Conservation (phyloP, 208 protist genomes). For the Crithidia brevicula region DNA sequence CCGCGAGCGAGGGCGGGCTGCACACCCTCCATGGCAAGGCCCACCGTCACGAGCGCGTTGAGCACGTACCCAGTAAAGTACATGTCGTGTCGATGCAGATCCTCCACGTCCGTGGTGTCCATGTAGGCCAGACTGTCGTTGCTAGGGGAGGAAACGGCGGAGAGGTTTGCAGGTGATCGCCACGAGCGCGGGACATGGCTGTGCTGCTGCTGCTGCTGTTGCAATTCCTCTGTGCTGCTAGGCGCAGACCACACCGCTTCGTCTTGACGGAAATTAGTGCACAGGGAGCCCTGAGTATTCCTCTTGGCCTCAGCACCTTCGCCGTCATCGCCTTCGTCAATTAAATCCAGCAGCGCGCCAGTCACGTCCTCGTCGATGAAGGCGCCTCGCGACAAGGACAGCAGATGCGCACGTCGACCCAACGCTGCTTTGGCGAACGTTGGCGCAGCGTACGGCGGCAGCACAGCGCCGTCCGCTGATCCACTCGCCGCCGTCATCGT, state of each 20-base stretch:
- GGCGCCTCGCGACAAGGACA: background rate
- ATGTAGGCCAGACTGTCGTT: background rate
- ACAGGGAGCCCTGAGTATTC: no score
- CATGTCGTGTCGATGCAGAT: conserved; percentile 38
- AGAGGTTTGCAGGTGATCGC: background rate
- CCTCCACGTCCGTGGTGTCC: conserved; percentile 3
- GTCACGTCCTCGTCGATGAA: background rate
- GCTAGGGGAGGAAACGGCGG: background rate
- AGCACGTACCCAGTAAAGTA: conserved; percentile 46
- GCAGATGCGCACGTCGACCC: background rate
- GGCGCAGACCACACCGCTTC: no score
- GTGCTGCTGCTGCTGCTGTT: background rate
- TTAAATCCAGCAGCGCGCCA: background rate
- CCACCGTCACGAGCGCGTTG: conserved; percentile 54
- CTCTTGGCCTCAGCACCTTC: background rate
- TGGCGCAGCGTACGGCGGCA: background rate
- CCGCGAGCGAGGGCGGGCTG: conserved; percentile 39
- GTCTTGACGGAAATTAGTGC: no score
- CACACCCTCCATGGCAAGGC: conserved; percentile 46
- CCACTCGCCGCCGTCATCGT: no score
- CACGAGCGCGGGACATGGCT: background rate
- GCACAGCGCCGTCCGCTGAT: background rate
- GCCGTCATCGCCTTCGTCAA: conserved; percentile 2
- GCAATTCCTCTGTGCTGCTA: no score
- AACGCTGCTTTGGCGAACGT: background rate